A percentile compares a stretch with the other conserved stretches of the same genome.
phyloP scores from a whole-genome alignment of 495 filamentous ascomycete species.

The Xylaria curta region DNA sequence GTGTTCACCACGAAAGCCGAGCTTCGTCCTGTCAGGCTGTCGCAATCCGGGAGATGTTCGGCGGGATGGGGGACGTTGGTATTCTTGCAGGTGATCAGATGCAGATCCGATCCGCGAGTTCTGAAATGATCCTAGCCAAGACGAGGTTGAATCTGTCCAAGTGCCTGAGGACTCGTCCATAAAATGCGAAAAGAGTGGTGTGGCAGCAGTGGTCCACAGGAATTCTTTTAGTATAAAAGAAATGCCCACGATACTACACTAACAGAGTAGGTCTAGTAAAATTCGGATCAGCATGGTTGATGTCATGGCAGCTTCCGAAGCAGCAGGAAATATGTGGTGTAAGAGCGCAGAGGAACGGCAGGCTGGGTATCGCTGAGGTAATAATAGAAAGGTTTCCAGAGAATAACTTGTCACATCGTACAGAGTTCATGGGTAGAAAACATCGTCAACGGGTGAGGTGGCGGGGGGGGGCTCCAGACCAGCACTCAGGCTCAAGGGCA shows the following conservation, averaged over 20 bases:
- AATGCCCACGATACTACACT: neutral
- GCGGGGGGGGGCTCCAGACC: neutral
- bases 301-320: slow-evolving; percentile 10
- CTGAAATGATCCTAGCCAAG: neutral
- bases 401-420: neutral
- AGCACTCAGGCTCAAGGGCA: slow-evolving; percentile 10
- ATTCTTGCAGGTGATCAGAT: slow-evolving; percentile 11
- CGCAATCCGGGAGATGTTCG: slow-evolving; percentile 15
- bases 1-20: slow-evolving; percentile 4
- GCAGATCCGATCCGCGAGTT: slow-evolving; percentile 25
- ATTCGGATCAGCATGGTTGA: slow-evolving; percentile 22
- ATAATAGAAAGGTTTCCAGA: neutral
- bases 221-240: neutral
- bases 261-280: neutral
- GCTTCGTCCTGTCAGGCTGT: slow-evolving; percentile 19
- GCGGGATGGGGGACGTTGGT: slow-evolving; percentile 2
- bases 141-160: neutral
- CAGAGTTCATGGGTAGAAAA: neutral
- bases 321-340: neutral
- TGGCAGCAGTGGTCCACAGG: neutral
- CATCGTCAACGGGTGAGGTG: slow-evolving; percentile 5
- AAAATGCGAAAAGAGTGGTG: neutral
- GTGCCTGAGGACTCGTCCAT: neutral
- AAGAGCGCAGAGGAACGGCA: neutral
- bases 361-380: slow-evolving; percentile 3